phyloP scores from a whole-genome alignment of 106 monocot species.

The Phalaenopsis equestris region DNA sequence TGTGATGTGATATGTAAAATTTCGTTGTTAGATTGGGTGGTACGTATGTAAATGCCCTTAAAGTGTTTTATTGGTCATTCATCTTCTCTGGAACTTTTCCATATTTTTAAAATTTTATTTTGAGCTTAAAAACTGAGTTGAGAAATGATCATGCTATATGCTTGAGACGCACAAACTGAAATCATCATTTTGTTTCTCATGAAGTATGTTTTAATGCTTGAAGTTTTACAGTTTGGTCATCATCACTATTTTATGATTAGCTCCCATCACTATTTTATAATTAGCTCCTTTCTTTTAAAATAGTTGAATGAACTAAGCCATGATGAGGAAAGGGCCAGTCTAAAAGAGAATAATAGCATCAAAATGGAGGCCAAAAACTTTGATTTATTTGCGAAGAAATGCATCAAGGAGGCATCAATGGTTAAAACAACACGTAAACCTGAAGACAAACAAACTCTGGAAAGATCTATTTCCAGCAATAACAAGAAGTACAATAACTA shows the following conservation, averaged over 20 bases:
- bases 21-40: no score
- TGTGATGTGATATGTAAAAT: no score
- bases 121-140: slow-evolving; percentile 33
- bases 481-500: slow-evolving; percentile 33
- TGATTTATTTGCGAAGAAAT: slow-evolving; percentile 21
- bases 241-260: neutral
- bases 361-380: slow-evolving; percentile 6
- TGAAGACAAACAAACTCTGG: slow-evolving; percentile 31
- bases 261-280: neutral
- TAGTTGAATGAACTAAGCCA: no score
- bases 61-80: neutral
- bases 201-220: neutral
- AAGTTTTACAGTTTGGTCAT: neutral
- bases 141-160: slow-evolving; percentile 24
- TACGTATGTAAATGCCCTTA: no score
- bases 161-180: slow-evolving; percentile 19
- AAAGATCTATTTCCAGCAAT: slow-evolving; percentile 9
- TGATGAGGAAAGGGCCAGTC: no score
- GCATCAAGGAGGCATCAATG: slow-evolving; percentile 29
- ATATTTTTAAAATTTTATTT: slow-evolving; percentile 16
- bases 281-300: neutral
- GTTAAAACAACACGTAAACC: slow-evolving; percentile 21
- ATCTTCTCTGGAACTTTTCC: neutral
- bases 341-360: no score
- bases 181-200: slow-evolving; percentile 25